Conservation (phyloP, 192 early-diverging fungal species). For the Coemansia sp. region DNA sequence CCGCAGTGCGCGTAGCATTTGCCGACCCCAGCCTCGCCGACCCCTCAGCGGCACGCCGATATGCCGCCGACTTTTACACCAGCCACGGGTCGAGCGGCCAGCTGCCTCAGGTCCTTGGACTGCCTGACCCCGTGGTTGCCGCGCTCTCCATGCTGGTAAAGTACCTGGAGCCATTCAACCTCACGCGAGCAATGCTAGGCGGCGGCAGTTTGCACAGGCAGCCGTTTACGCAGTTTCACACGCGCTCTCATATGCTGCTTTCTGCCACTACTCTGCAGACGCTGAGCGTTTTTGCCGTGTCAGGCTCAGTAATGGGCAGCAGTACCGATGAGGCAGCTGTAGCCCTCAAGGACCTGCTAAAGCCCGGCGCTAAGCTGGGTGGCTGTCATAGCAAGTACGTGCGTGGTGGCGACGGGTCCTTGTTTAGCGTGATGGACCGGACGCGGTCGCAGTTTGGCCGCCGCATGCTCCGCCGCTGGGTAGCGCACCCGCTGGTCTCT, state of each 20-base stretch:
- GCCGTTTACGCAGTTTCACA: constrained; percentile 81
- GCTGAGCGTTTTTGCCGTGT: constrained; percentile 86
- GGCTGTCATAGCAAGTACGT: constrained; percentile 20
- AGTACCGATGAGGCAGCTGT: constrained; percentile 7
- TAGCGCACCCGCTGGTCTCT: constrained; percentile 85
- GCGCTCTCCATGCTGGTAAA: constrained; percentile 50
- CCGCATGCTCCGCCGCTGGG: constrained; percentile 77
- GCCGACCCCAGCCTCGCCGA: constrained; percentile 7
- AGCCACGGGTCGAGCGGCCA: constrained; percentile 10
- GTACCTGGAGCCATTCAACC: constrained; percentile 48
- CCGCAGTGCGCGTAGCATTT: constrained; percentile 33
- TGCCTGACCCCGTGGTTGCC: constrained; percentile 12
- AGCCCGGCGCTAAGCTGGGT: constrained; percentile 6
- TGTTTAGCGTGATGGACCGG: constrained; percentile 82
- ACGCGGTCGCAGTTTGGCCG: constrained; percentile 92
- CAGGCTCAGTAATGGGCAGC: constrained; percentile 58
- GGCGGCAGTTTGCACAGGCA: constrained; percentile 64
- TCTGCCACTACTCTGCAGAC: constrained; percentile 92
- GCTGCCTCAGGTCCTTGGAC: constrained; percentile 33
- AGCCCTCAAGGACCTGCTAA: constrained; percentile 21
- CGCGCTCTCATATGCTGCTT: constrained; percentile 74
- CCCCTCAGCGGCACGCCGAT: constrained; percentile 5
- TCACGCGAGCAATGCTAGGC: constrained; percentile 53
- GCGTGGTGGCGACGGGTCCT: constrained; percentile 66
- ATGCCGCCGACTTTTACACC: constrained; percentile 26